A percentile compares a stretch with the other conserved stretches of the same genome.
Evolutionary conservation across 192 early-diverging fungal species (phyloP).

Genomic region (Allomyces javanicus): DNA sequence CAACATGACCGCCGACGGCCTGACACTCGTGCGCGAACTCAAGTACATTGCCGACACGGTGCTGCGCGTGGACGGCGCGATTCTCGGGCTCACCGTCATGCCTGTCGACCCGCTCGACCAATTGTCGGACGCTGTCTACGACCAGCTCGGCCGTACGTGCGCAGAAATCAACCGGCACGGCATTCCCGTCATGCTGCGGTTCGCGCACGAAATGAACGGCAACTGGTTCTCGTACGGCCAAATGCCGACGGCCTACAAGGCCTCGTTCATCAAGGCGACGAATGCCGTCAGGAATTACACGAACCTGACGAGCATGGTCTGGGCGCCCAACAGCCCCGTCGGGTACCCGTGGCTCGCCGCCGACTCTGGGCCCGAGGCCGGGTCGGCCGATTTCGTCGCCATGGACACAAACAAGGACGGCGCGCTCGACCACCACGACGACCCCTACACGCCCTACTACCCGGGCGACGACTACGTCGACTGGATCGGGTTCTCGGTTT

Average conservation of each 20-base stretch:
- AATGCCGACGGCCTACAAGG: background rate
- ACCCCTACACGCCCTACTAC: constrained; percentile 26
- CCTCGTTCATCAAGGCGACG: background rate
- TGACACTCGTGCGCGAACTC: background rate
- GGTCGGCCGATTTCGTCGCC: constrained; percentile 5
- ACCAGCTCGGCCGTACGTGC: background rate
- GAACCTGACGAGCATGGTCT: constrained; percentile 4
- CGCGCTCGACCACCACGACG: constrained; percentile 11
- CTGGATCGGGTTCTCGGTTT: constrained; percentile 23
- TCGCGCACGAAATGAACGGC: constrained; percentile 10
- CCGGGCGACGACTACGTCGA: constrained; percentile 20
- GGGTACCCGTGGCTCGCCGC: too few relatives aligned
- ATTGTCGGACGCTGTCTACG: background rate
- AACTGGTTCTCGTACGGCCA: constrained; percentile 7
- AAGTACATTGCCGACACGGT: background rate
- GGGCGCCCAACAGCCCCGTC: background rate
- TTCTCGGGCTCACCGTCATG: background rate
- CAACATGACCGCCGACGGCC: too few relatives aligned
- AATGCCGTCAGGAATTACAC: background rate
- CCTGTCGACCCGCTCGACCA: background rate
- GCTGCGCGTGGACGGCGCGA: background rate
- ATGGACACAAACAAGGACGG: constrained; percentile 27
- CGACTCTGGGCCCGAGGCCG: too few relatives aligned
- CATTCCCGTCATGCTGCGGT: constrained; percentile 2
- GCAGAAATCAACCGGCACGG: background rate